phyloP scores from a whole-genome alignment of 331 rosid species.

The Malus hybrid region DNA sequence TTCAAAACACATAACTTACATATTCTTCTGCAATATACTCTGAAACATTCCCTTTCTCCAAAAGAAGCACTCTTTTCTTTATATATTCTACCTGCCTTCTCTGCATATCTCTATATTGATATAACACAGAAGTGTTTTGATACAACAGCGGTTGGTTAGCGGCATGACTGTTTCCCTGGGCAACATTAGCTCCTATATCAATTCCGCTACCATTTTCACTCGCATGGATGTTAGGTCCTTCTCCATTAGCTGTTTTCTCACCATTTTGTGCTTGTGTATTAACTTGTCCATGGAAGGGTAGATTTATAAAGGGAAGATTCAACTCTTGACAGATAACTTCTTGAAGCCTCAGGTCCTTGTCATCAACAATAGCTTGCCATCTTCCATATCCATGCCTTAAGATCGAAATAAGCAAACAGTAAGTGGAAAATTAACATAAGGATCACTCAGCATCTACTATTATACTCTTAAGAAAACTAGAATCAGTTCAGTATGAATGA shows the following conservation, averaged over 20 bases:
- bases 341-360: conserved; percentile 82
- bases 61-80: conserved; percentile 91
- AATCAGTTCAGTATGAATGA: no score
- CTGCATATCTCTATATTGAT: conserved; percentile 92
- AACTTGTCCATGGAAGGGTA: conserved; percentile 61
- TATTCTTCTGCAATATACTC: conserved; percentile 73
- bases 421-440: neutral
- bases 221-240: conserved; percentile 42
- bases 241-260: conserved; percentile 33
- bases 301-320: conserved; percentile 78
- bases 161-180: conserved; percentile 52
- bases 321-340: conserved; percentile 90
- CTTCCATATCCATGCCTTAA: conserved; percentile 96
- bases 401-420: conserved; percentile 1
- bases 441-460: neutral
- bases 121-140: conserved; percentile 59
- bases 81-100: conserved; percentile 90
- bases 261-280: conserved; percentile 59
- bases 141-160: conserved; percentile 45
- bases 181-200: conserved; percentile 42
- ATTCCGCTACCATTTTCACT: conserved; percentile 58
- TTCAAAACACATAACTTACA: conserved; percentile 44
- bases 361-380: conserved; percentile 99
- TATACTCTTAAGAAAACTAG: no score
- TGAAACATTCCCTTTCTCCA: conserved; percentile 90